Evolutionary conservation across 2,329 filamentous ascomycete genomes (phyloP).

Genomic region (Daldinia eschscholtzii): DNA sequence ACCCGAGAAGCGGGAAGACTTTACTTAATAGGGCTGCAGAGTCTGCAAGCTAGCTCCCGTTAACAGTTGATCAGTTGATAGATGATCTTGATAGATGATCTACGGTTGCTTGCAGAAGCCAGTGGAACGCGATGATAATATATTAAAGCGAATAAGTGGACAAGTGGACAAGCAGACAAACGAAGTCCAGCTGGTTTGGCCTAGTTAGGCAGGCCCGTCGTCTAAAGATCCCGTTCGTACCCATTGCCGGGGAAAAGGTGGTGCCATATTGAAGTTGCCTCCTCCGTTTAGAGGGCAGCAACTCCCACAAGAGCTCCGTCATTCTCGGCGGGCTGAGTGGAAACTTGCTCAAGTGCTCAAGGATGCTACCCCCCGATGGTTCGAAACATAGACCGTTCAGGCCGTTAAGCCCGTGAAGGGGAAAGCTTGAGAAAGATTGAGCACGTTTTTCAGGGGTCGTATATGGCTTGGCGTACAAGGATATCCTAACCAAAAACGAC

Average conservation of each 20-base stretch:
- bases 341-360: conserved; percentile 41
- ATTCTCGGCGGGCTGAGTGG: conserved; percentile 17
- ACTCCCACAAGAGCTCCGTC: conserved; percentile 13
- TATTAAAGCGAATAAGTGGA: conserved; percentile 23
- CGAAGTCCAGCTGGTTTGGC: conserved; percentile 3
- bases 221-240: conserved; percentile 29
- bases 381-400: conserved; percentile 28
- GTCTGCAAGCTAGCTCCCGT: conserved; percentile 22
- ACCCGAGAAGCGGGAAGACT: conserved; percentile 23
- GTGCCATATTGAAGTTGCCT: not conserved
- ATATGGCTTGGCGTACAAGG: conserved; percentile 41
- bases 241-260: conserved; percentile 8
- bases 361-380: conserved; percentile 34
- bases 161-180: conserved; percentile 19
- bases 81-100: conserved; percentile 29
- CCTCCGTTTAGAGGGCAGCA: not conserved
- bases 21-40: conserved; percentile 27
- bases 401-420: conserved; percentile 35
- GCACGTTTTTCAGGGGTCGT: conserved; percentile 48
- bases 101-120: conserved; percentile 17
- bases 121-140: conserved; percentile 25
- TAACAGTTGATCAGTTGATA: conserved; percentile 12
- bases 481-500: not conserved
- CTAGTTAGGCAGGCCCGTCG: conserved; percentile 5
- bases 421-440: conserved; percentile 51